Conservation (phyloP, 768 basidiomycete species). For the Pulveroboletus sp. region DNA sequence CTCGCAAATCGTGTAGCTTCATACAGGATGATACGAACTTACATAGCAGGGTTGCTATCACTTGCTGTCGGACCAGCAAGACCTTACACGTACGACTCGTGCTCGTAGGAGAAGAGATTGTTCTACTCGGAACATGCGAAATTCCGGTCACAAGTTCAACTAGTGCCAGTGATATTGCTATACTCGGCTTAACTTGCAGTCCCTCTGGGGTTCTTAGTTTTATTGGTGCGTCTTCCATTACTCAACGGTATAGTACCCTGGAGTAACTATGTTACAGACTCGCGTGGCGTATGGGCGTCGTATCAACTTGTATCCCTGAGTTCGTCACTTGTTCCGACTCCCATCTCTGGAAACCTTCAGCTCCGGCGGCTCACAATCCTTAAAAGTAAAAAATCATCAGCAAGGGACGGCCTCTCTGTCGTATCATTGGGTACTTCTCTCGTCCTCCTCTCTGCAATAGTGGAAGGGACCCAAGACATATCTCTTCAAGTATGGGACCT, state of each 20-base stretch:
- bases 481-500: conserved; percentile 64
- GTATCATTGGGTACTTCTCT: conserved; percentile 54
- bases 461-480: conserved; percentile 36
- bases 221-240: conserved; percentile 37
- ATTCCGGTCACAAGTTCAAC: conserved; percentile 14
- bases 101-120: conserved; percentile 18
- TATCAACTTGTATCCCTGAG: conserved; percentile 30
- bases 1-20: conserved; percentile 26
- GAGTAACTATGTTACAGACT: conserved; percentile 30
- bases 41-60: conserved; percentile 11
- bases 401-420: conserved; percentile 29
- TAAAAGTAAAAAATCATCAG: conserved; percentile 4
- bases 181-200: conserved; percentile 31
- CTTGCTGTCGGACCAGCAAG: conserved; percentile 18
- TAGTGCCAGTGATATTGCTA: not conserved
- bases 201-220: conserved; percentile 45
- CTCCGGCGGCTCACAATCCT: conserved; percentile 18
- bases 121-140: conserved; percentile 17
- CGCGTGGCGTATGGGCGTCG: conserved; percentile 40
- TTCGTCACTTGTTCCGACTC: conserved; percentile 23
- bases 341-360: conserved; percentile 18
- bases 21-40: conserved; percentile 14
- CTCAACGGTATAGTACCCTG: not conserved
- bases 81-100: conserved; percentile 21
- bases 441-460: conserved; percentile 48